Base-by-base conservation (phyloP, 805 yeast species). In the Kregervanrija fluxuum region DNA sequence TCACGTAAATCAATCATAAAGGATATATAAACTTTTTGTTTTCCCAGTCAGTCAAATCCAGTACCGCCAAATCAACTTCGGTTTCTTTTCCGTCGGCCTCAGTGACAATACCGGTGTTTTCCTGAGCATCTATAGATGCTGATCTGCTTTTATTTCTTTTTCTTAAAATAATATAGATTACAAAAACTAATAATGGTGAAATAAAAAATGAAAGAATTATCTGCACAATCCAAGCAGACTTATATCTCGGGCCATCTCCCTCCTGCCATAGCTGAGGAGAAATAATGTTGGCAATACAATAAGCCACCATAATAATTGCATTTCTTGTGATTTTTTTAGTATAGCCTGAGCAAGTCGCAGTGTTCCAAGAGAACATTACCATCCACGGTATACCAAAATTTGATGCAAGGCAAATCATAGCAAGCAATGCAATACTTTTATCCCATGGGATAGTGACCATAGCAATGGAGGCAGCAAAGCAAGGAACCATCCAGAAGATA, bases 191-290 rank as follows among this genome's bases (percentile, higher is more conserved):
- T 2, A 63, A 39, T 4, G 82, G 80, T 0, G 80, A 72, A 9
- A 62, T 36, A 34, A 65, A 59, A 54, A 74, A 77, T 9, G 77
- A 67, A 12, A 75, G 51, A 11, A 75, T 77, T 40, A 77, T 73
- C 53, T 77, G 82, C 10, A 75, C 77, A 43, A 69, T 63, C 82
- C 83, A 71, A 8, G 78, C 74, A 5, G 73, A 69, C 34, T 57
- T 48, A 50, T 68, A 73, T 47, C 75, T 60, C 39, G 82, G 82
- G 9, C 70, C 67, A 51, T 73, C 74, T n/a, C 52, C 60, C 8
- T 51, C 64, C 54, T 67, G 65, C 80, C 81, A 78, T 33, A 77
- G 53, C 54, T 77, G 82, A 2, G 82, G 81, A 3, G 79, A 71
- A 30, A 77, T 70, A 32, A 77, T 66, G 50, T 78, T 77, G 9